Evolutionary conservation across 768 basidiomycete species (phyloP), one percentile per base, ranked within the genome.

Genomic region (Suillus bovinus): DNA sequence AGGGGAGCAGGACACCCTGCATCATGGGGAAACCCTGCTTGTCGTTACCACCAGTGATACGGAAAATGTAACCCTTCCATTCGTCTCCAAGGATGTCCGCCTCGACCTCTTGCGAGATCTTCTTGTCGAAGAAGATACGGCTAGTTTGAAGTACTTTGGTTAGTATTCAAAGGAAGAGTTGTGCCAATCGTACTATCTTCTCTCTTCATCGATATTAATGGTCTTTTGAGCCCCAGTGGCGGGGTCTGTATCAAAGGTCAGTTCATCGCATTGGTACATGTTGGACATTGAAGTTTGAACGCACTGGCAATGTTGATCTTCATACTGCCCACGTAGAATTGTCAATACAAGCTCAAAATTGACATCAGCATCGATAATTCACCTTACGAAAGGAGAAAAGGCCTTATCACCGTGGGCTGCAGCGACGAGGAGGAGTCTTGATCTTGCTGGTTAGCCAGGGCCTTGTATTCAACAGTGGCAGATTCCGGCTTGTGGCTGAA

Each of bases 21-120:
- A 99, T 99, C 94, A 98, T 97, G 54, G 95, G 94, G 86, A 97
- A 96, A 74, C 95, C 94, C 77, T 96, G 93, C 82, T 94, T 94
- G 88, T 98, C 95, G 84, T 98, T 98, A 66, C 96, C 94, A 71
- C 96, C 96, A 34, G 93, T 96, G 82, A 99, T 92, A 71, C 94
- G 90, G 84, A 97, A 87, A 76, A 98, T 80, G 82, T 97, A 98
- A 62, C 96, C 96, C 77, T 92, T 93, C 86, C 87, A 99, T 82
- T 99, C 96, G 75, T 96, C 91, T 70, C 96, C 94, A 69, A 98
- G 79, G 60, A 88, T 77, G 81, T 97, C 95, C 64, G 85, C 93
- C 52, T 94, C 84, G 71, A 99, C 93, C 80, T 98, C 96, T 75
- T 96, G 94, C 31, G 93, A 73, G 81, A 99, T 94, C 80, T 91